phyloP scores from a whole-genome alignment of 352 stramenopile genomes.

The Globisporangium middletonii region DNA sequence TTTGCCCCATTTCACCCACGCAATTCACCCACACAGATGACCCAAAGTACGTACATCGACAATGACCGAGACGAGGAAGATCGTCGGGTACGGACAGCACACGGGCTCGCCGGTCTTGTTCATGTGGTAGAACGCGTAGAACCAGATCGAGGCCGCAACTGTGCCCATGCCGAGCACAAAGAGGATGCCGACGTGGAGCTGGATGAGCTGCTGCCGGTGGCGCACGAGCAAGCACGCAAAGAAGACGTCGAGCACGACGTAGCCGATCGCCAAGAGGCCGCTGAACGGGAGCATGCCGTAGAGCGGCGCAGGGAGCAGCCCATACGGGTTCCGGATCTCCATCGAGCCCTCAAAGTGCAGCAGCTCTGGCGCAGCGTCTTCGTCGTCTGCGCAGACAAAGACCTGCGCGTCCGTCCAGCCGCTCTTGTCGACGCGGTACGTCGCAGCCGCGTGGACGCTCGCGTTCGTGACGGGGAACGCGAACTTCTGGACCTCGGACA shows the following conservation, averaged over 20 bases:
- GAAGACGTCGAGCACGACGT: conserved; percentile 72
- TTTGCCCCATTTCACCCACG: no score
- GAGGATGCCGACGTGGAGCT: conserved; percentile 80
- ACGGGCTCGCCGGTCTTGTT: conserved; percentile 87
- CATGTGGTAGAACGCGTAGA: conserved; percentile 84
- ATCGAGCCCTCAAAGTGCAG: conserved; percentile 62
- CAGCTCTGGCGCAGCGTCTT: conserved; percentile 32
- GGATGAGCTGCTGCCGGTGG: conserved; percentile 67
- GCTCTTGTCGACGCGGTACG: conserved; percentile 52
- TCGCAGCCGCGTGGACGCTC: conserved; percentile 36
- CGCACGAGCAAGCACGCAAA: conserved; percentile 66
- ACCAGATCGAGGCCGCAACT: conserved; percentile 52
- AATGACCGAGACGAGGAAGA: conserved; percentile 77
- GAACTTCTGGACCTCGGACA: conserved; percentile 56
- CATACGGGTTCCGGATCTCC: conserved; percentile 81
- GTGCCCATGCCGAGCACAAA: conserved; percentile 76
- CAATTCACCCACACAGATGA: conserved; percentile 8
- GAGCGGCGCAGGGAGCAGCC: conserved; percentile 66
- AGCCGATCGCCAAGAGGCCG: conserved; percentile 60
- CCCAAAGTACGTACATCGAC: conserved; percentile 51
- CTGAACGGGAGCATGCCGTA: conserved; percentile 87
- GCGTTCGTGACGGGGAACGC: conserved; percentile 59
- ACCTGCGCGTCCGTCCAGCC: conserved; percentile 81
- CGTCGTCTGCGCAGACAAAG: conserved; percentile 65
- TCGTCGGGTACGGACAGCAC: conserved; percentile 85